Conservation (phyloP, 495 filamentous ascomycete species). For the Hypoxylon rickii region DNA sequence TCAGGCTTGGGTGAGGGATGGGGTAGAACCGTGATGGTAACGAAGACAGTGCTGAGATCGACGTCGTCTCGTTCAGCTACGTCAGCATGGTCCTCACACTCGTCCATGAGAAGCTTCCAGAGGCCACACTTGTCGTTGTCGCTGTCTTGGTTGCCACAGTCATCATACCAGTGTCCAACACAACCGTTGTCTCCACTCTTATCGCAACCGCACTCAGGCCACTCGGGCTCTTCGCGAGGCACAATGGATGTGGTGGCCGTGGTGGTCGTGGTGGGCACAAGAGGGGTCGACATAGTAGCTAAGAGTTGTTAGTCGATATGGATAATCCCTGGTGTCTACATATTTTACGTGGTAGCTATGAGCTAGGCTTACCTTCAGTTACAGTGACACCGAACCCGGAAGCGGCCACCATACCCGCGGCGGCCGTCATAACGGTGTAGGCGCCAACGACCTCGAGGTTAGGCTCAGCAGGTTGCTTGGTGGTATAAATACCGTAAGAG, state of each 20-base stretch:
- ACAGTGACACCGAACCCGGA: background rate
- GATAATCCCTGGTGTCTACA: background rate
- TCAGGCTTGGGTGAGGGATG: too few relatives aligned
- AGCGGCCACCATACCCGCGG: background rate
- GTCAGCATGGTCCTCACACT: background rate
- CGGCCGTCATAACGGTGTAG: background rate
- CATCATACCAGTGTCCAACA: background rate
- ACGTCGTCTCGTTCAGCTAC: too few relatives aligned
- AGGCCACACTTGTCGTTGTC: too few relatives aligned
- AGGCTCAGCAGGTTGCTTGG: constrained; percentile 4
- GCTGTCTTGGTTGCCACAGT: background rate
- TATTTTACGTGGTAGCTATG: too few relatives aligned
- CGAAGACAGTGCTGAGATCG: background rate
- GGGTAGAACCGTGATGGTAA: constrained; percentile 3
- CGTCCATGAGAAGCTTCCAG: too few relatives aligned
- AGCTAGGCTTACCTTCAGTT: constrained; percentile 1
- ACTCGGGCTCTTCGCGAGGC: too few relatives aligned
- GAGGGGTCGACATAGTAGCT: background rate
- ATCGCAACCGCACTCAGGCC: background rate
- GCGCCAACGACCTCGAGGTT: background rate
- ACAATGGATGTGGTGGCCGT: too few relatives aligned
- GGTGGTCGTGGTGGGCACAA: background rate
- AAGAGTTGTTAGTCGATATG: background rate
- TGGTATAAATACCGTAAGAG: background rate
- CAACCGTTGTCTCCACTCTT: background rate